Conservation (phyloP, 2,329 filamentous ascomycete species). For the Emericellopsis atlantica region DNA sequence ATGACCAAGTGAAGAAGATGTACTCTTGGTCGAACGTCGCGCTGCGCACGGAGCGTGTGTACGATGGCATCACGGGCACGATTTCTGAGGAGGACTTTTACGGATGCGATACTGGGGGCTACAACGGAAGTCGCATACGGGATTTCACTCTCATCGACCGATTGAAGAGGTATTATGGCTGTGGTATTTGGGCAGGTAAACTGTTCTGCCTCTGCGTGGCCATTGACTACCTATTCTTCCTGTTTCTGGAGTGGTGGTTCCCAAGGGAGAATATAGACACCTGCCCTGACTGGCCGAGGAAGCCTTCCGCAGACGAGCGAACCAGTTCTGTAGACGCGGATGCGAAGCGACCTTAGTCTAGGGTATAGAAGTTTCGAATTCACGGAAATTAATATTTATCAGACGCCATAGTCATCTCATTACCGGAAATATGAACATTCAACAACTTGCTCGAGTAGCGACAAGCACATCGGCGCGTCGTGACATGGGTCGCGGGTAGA, state of each 20-base stretch:
- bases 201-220: slow-evolving; percentile 91
- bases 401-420: too few species aligned
- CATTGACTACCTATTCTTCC: slow-evolving; percentile 83
- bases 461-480: too few species aligned
- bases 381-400: too few species aligned
- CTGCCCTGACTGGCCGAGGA: slow-evolving; percentile 84
- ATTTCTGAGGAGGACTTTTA: slow-evolving; percentile 82
- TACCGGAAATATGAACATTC: too few species aligned
- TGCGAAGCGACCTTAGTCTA: too few species aligned
- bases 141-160: slow-evolving; percentile 91
- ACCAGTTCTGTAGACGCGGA: neutral
- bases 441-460: too few species aligned
- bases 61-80: slow-evolving; percentile 82
- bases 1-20: slow-evolving; percentile 96
- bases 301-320: slow-evolving; percentile 28
- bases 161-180: slow-evolving; percentile 92
- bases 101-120: slow-evolving; percentile 59
- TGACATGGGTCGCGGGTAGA: too few species aligned
- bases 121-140: slow-evolving; percentile 59
- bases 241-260: slow-evolving; percentile 78
- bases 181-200: slow-evolving; percentile 96
- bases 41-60: slow-evolving; percentile 84
- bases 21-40: slow-evolving; percentile 98
- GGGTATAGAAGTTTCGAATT: too few species aligned
- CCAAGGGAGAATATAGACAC: slow-evolving; percentile 80